Evolutionary conservation across 371 early-diverging fungal species (phyloP), one percentile per base, ranked within the genome.

Genomic region (Mortierella sp.): DNA sequence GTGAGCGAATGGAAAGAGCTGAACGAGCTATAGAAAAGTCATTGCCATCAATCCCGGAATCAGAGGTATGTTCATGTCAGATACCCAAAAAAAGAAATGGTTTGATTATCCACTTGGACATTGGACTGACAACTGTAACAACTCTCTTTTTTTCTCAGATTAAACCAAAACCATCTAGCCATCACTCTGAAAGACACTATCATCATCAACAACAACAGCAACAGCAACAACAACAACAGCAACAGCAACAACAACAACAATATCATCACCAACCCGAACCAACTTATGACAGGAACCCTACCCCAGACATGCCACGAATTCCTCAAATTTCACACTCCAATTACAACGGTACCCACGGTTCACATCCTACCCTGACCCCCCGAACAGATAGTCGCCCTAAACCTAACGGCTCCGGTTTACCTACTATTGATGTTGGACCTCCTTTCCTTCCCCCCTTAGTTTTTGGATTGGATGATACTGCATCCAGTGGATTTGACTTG

Each of bases 1-100:
- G 76, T 23, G 76, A 81, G 22, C 74, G 75, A 28, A 62, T 70
- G 75, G 75, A 74, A 29, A 60, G 75, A 17, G 74, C 60, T 40
- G 81, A 74, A 45, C 58, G 69, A 6, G 56, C 61, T 34, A 60
- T 63, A 51, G 80, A 79, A 34, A 79, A 79, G 51, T 64, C 70
- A 22, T 58, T 80, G 37, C 80, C 80, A 10, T 75, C 80, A 3
- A 75, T 80, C 53, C 80, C 80, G 1, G 80, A 70, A 55, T 29
- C 61, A 51, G 73, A 81, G 65, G 80, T 74, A 79, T 34, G 57
- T 4, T 22, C 55, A 31, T n/a, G n/a, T n/a, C 37, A 5, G 37
- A 31, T 26, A 54, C 43, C 43, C 4, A 35, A 10, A 6, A 3
- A 6, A 10, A 35, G 3, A 35, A 35, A 35, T 35, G 3, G 35